Evolutionary conservation across 208 protist species (phyloP).

Genomic region (Acanthamoeba triangularis): DNA sequence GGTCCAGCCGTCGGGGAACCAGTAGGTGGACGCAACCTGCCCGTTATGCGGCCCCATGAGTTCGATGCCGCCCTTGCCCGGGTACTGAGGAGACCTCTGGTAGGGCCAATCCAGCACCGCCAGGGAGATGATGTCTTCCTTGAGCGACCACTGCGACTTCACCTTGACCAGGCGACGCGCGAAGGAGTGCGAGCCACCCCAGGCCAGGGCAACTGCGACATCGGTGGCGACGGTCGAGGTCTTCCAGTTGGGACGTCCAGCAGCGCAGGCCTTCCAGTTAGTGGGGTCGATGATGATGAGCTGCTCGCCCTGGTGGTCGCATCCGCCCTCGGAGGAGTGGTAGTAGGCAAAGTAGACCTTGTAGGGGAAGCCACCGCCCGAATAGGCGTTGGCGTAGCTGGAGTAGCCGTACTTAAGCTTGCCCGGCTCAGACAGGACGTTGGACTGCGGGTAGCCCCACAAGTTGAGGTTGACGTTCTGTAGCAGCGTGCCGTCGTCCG

Average conservation of each 20-base stretch:
- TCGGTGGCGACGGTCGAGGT: neutral
- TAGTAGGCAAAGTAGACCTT: conserved; percentile 35
- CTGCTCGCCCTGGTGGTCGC: conserved; percentile 12
- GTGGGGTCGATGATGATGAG: neutral
- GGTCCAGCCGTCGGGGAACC: conserved; percentile 13
- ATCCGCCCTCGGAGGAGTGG: neutral
- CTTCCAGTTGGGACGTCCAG: neutral
- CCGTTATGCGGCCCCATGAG: neutral
- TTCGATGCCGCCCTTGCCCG: conserved; percentile 17
- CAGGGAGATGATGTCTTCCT: neutral
- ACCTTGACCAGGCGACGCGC: neutral
- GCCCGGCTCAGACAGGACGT: neutral
- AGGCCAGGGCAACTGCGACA: neutral
- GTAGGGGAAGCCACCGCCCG: conserved; percentile 6
- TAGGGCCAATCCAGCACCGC: neutral
- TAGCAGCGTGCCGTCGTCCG: neutral
- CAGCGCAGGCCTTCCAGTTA: conserved; percentile 7
- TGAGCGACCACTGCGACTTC: neutral
- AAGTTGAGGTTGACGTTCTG: conserved; percentile 43
- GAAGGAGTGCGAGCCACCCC: neutral
- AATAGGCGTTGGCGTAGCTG: neutral
- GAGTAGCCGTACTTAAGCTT: conserved; percentile 6
- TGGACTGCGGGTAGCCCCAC: conserved; percentile 29
- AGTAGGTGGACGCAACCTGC: neutral
- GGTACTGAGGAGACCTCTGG: neutral